Base-by-base conservation (phyloP, 352 stramenopile species). In the Phytophthora capsici region DNA sequence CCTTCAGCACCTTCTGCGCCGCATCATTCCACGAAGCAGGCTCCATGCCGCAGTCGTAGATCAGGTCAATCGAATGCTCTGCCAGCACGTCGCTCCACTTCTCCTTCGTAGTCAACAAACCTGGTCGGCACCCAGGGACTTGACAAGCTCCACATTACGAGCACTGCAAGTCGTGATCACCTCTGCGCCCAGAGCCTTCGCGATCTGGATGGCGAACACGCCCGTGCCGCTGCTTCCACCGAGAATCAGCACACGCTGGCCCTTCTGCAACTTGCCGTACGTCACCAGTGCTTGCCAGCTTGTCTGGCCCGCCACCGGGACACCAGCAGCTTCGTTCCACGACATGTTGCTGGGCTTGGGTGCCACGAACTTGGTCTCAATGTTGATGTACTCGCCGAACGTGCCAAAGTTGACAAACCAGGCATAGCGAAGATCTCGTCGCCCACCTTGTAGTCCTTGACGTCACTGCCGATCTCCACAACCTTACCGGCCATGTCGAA, bases 161-260 rank as follows among this genome's bases (percentile, higher is more conserved):
- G 59, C 44, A 48, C 77, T 88, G 34, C 66, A 69, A 17, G 76
- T 81, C 4, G 65, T 58, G 28, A 83, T 60, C 3, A 75, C 60
- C 20, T 63, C 41, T 2, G 71, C 73, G 1, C 68, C 73, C 3
- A 76, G 22, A 3, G 63, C 63, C 63, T 87, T 86, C 25, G 82
- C 79, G 47, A 94, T 73, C 50, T 93, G 84, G n/a, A 89, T 52
- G 5, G 55, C 84, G 25, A 83, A 80, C 7, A 84, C n/a, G 8
- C 86, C 86, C 23, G 82, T 85, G 45, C 79, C 75, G 36, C 84
- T 81, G 64, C 76, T 86, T 16, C 84, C 82, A 14, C 46, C 56
- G 4, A 64, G 36, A 17, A 91, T 70, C 4, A 91, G 53, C 46
- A 90, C 64, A 22, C 59, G 56, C 36, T 71, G 57, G 22, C 48